phyloP scores from a whole-genome alignment of 2,329 filamentous ascomycete genomes.

The Pyrenochaeta sp. region DNA sequence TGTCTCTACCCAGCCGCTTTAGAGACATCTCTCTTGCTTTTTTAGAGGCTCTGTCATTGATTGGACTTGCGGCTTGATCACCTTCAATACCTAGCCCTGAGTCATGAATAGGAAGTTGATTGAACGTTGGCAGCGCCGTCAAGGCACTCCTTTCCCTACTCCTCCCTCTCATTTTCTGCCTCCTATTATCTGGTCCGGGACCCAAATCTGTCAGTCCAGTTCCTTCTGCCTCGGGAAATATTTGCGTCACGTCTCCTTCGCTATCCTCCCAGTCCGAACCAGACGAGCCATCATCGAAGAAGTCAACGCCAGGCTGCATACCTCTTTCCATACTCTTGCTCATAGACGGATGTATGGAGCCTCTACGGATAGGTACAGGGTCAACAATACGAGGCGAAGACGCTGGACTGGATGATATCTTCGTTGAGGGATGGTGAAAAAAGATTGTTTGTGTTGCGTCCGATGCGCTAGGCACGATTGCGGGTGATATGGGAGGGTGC shows the following conservation, averaged over 20 bases:
- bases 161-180: conserved; percentile 10
- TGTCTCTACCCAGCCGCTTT: conserved; percentile 28
- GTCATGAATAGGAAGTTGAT: conserved; percentile 14
- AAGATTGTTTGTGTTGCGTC: conserved; percentile 30
- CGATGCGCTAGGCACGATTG: conserved; percentile 17
- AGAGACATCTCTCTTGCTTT: conserved; percentile 35
- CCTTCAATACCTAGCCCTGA: conserved; percentile 7
- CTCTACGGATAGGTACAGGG: conserved; percentile 24
- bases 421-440: conserved; percentile 33
- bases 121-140: conserved; percentile 24
- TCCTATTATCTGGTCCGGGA: not conserved
- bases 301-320: conserved; percentile 29
- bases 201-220: conserved; percentile 10
- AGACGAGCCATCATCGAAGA: conserved; percentile 39
- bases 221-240: conserved; percentile 9
- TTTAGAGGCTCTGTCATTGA: conserved; percentile 9
- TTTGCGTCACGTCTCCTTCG: conserved; percentile 24
- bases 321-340: conserved; percentile 33
- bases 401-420: conserved; percentile 38
- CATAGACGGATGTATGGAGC: conserved; percentile 33
- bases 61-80: not conserved
- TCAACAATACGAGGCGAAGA: conserved; percentile 40
- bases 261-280: conserved; percentile 36
- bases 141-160: conserved; percentile 20
- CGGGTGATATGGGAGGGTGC: conserved; percentile 18